Evolutionary conservation across 768 basidiomycete genomes (phyloP).

Genomic region (Mycena kentingensis): DNA sequence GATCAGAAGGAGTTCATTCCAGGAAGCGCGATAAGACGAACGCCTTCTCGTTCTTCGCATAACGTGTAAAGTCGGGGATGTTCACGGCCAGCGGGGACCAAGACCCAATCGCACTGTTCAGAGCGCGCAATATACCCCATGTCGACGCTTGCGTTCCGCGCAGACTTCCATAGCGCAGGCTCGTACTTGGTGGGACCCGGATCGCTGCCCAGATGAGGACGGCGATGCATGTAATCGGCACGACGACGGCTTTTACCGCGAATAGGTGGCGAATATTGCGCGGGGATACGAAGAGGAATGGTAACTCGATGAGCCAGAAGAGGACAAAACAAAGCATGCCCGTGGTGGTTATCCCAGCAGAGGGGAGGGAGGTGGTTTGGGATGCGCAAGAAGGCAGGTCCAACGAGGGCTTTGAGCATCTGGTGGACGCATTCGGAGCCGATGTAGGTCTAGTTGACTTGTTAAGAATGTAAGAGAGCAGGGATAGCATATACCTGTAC

Average conservation of each 20-base stretch:
- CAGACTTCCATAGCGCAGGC: slow-evolving; percentile 57
- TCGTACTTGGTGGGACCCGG: slow-evolving; percentile 61
- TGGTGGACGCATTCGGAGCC: slow-evolving; percentile 80
- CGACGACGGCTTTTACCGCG: slow-evolving; percentile 64
- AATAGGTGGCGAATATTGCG: slow-evolving; percentile 79
- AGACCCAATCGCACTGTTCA: slow-evolving; percentile 77
- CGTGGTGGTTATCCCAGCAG: slow-evolving; percentile 63
- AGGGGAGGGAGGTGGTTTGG: slow-evolving; percentile 63
- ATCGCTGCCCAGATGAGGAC: slow-evolving; percentile 83
- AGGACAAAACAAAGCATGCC: slow-evolving; percentile 50
- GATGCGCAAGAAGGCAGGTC: slow-evolving; percentile 68
- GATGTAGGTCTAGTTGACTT: slow-evolving; percentile 43
- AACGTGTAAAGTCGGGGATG: slow-evolving; percentile 87
- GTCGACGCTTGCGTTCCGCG: slow-evolving; percentile 52
- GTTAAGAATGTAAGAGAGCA: neutral
- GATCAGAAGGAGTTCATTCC: slow-evolving; percentile 3
- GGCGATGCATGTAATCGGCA: slow-evolving; percentile 64
- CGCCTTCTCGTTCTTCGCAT: slow-evolving; percentile 69
- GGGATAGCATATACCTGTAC: slow-evolving; percentile 52
- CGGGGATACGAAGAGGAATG: slow-evolving; percentile 75
- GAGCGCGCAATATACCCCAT: slow-evolving; percentile 78
- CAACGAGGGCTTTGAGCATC: slow-evolving; percentile 83
- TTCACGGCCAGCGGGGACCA: slow-evolving; percentile 77
- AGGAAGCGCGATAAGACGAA: slow-evolving; percentile 1
- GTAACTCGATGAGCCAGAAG: slow-evolving; percentile 77